Base-by-base conservation (phyloP, 2,329 filamentous ascomycete genomes). In the Aureobasidium uvarum region DNA sequence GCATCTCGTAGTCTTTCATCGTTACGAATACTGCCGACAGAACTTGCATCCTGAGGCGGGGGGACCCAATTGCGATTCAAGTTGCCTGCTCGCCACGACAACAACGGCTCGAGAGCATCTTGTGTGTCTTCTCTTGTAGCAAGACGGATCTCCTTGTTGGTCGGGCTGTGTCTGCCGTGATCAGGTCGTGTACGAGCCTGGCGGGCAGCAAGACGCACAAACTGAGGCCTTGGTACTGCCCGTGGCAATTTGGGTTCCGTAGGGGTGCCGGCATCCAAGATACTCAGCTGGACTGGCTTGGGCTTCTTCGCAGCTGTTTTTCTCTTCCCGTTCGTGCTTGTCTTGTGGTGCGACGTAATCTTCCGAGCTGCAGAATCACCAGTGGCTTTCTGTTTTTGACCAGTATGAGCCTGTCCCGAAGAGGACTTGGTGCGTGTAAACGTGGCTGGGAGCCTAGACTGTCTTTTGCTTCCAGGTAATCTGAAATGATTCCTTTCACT, bases 181-280 rank as follows among this genome's bases (percentile, higher is more conserved):
- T 84, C 79, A 28, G 75, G 72, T 54, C 78, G 77, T 46, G 76
- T 78, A 10, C 81, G 80, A 56, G 80, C 82, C 69, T 80, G 77
- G 67, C 85, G 81, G 33, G 79, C 78, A 39, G 85, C 85, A 66
- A 88, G 72, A 62, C 80, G 79, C 6, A 88, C 74, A 63, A 87
- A 87, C 25, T 79, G 79, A 10, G 85, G 83, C 43, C 79, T 75
- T 8, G 78, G 69, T 65, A 69, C 65, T 38, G 68, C 68, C 48
- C 70, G 64, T 4, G 68, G 68, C 23, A 71, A 67, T 33, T 72
- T 67, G 67, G 78, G 69, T 72, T 76, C 70, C 68, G 77, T 70
- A n/a, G 77, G 28, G 31, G 16, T 60, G 14, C 69, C 65, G 13
- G 68, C 76, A 75, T 87, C 85, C 7, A 85, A 71, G 20, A 87